These are phyloP conservation scores for Huntiella abstrusa DNA, from an alignment of 2,329 filamentous ascomycete genomes.

Conservation along the genomic window DNA sequence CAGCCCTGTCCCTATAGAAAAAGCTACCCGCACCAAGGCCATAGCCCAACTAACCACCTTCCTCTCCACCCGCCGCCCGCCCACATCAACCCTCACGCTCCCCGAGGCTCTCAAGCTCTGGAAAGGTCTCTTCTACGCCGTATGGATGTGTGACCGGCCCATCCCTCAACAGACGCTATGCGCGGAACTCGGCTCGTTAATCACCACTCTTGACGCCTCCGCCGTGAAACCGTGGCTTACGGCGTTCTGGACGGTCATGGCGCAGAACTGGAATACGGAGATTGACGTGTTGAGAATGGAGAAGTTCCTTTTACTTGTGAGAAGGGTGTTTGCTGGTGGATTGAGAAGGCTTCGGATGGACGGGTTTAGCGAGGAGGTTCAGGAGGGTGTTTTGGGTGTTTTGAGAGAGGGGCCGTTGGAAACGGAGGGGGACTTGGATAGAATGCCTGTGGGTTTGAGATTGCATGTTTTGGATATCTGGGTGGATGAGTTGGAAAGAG, in stretches of 20 bases:
- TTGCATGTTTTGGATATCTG: constrained; percentile 83
- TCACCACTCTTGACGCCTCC: constrained; percentile 16
- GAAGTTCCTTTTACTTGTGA: constrained; percentile 76
- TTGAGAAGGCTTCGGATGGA: constrained; percentile 22
- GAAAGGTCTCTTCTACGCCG: constrained; percentile 85
- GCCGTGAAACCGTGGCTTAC: constrained; percentile 31
- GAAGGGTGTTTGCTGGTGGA: constrained; percentile 57
- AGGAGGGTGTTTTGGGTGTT: constrained; percentile 14
- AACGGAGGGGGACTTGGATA: constrained; percentile 24
- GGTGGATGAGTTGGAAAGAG: constrained; percentile 71
- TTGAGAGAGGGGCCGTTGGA: constrained; percentile 19
- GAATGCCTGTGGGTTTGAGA: constrained; percentile 64
- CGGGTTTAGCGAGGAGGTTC: background rate
- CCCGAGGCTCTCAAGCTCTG: constrained; percentile 73
- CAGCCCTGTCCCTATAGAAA: constrained; percentile 34
- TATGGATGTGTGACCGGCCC: constrained; percentile 87
- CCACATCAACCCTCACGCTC: constrained; percentile 30
- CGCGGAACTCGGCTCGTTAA: constrained; percentile 52
- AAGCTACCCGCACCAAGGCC: constrained; percentile 57
- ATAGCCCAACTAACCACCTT: constrained; percentile 60
- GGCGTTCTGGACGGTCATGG: constrained; percentile 51
- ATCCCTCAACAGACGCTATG: constrained; percentile 73
- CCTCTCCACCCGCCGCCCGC: constrained; percentile 35
- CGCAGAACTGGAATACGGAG: constrained; percentile 48
- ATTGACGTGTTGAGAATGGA: constrained; percentile 68